phyloP scores from a whole-genome alignment of 1,284 basidiomycete species.

The Leccinum solheimii region DNA sequence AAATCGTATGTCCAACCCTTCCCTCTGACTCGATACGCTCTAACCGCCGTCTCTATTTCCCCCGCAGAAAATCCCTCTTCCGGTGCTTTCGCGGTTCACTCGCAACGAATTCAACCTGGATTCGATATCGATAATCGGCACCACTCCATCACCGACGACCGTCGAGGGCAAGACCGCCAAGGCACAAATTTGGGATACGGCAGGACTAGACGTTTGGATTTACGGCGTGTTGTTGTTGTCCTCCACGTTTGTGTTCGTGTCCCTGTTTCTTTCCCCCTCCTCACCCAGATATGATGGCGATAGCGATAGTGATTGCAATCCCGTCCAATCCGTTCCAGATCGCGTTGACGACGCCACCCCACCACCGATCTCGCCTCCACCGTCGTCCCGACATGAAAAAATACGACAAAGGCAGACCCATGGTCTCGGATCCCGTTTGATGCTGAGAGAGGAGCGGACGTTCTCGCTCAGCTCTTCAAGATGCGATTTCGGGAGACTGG shows the following conservation, averaged over 20 bases:
- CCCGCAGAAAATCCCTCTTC: neutral
- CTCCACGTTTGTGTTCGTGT: neutral
- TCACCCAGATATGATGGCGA: neutral
- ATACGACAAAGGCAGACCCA: slow-evolving; percentile 63
- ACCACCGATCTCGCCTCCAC: slow-evolving; percentile 45
- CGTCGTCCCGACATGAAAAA: slow-evolving; percentile 54
- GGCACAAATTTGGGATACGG: slow-evolving; percentile 99
- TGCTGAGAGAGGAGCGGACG: slow-evolving; percentile 40
- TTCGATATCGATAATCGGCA: slow-evolving; percentile 57
- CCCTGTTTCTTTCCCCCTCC: neutral
- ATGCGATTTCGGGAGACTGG: slow-evolving; percentile 44
- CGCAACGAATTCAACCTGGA: slow-evolving; percentile 96
- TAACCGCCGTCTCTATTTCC: no score
- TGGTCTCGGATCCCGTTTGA: slow-evolving; percentile 74
- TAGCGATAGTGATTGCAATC: slow-evolving; percentile 40
- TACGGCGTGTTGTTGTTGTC: slow-evolving; percentile 39
- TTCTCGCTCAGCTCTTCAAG: no score
- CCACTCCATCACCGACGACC: slow-evolving; percentile 70
- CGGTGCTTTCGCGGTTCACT: slow-evolving; percentile 93
- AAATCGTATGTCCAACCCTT: no score
- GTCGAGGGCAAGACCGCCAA: slow-evolving; percentile 98
- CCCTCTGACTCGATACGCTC: no score
- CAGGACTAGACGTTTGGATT: slow-evolving; percentile 49
- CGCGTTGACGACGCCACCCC: neutral
- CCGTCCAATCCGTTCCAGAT: neutral